Percentiles rank a stretch among this genome's conserved stretches.
phyloP scores from a whole-genome alignment of 2,329 filamentous ascomycete species.

The Xylaria multiplex region DNA sequence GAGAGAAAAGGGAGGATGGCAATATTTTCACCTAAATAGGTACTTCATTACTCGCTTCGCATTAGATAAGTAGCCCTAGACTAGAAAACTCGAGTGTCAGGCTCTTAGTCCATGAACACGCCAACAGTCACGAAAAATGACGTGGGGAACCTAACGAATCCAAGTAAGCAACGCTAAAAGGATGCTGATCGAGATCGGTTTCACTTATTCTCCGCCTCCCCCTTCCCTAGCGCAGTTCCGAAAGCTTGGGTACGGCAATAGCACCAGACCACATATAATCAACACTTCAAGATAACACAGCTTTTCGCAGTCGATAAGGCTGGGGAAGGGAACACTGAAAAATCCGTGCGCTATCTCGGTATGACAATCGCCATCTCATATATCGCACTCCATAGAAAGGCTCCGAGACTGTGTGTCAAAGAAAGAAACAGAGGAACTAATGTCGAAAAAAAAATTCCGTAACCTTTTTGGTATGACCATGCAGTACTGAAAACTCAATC shows the following conservation, averaged over 20 bases:
- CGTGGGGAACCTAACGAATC: constrained; percentile 3
- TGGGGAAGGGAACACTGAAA: constrained; percentile 16
- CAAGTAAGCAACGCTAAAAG: constrained; percentile 3
- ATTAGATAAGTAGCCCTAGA: constrained; percentile 18
- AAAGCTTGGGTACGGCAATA: constrained; percentile 6
- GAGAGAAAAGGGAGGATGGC: background rate
- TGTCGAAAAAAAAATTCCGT: constrained; percentile 24
- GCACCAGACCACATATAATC: constrained; percentile 24
- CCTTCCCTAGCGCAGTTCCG: constrained; percentile 19
- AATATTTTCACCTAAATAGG: background rate
- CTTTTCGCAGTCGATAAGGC: constrained; percentile 19
- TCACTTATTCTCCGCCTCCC: constrained; percentile 21
- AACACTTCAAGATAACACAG: constrained; percentile 21
- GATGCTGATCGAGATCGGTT: constrained; percentile 16
- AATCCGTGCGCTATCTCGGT: constrained; percentile 27
- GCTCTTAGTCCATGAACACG: background rate
- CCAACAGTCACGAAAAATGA: constrained; percentile 2
- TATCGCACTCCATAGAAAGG: constrained; percentile 31
- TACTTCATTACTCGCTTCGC: constrained; percentile 9
- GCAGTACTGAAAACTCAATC: constrained; percentile 39
- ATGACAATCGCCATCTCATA: constrained; percentile 31
- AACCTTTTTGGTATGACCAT: constrained; percentile 38
- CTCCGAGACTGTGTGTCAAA: constrained; percentile 19
- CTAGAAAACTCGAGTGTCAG: constrained; percentile 6
- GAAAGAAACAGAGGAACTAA: constrained; percentile 27